These are phyloP conservation scores for Cryptosporidium ubiquitum DNA, from an alignment of 169 alveolate genomes.

Conservation along the genomic window DNA sequence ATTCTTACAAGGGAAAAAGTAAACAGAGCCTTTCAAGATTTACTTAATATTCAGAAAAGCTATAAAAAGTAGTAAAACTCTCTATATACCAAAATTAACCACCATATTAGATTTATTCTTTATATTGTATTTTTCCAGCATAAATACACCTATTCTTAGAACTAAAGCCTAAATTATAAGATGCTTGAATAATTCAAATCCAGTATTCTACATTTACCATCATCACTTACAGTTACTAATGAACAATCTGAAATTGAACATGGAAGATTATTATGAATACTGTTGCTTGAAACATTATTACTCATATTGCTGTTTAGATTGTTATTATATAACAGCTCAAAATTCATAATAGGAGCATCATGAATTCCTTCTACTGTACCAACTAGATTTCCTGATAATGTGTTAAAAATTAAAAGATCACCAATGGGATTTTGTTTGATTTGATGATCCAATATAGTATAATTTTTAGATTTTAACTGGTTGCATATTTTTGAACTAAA, in stretches of 20 bases:
- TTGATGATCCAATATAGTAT: conserved; percentile 28
- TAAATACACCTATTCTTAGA: background rate
- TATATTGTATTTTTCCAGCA: too few relatives aligned
- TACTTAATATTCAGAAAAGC: background rate
- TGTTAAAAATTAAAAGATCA: conserved; percentile 39
- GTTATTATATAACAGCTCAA: conserved; percentile 32
- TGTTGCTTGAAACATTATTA: background rate
- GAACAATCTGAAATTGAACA: conserved; percentile 32
- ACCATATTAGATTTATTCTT: too few relatives aligned
- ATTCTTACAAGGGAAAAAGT: conserved; percentile 33
- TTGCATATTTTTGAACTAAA: background rate
- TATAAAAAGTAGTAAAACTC: too few relatives aligned
- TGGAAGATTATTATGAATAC: background rate
- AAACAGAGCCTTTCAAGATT: conserved; percentile 25
- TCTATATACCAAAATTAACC: background rate
- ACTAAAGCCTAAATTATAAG: background rate
- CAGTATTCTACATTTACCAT: conserved; percentile 51
- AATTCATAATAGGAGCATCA: conserved; percentile 72
- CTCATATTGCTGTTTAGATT: background rate
- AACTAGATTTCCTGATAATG: conserved; percentile 33
- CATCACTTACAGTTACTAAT: conserved; percentile 55
- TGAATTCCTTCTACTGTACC: conserved; percentile 49
- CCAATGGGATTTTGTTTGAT: conserved; percentile 38
- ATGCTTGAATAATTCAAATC: conserved; percentile 21
- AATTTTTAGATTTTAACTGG: background rate